phyloP scores from a whole-genome alignment of 768 basidiomycete species.

The Boletales sp. region DNA sequence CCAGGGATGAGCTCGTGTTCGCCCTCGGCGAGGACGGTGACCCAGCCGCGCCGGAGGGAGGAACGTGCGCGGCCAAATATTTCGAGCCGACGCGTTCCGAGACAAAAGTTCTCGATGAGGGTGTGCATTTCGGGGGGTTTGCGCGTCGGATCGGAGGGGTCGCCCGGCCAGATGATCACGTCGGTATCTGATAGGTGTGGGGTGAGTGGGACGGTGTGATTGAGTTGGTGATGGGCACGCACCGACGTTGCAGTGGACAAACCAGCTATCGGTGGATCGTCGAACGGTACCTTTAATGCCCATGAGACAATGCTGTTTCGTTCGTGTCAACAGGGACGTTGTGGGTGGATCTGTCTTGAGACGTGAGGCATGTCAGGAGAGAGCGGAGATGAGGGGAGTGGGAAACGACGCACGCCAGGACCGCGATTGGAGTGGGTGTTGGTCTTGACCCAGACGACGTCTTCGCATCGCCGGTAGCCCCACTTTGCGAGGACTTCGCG shows the following conservation, averaged over 20 bases:
- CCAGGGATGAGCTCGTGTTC: constrained; percentile 52
- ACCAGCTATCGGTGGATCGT: constrained; percentile 90
- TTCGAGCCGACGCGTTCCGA: constrained; percentile 88
- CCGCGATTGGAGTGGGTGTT: constrained; percentile 71
- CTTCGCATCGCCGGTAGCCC: constrained; percentile 94
- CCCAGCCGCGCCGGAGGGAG: constrained; percentile 84
- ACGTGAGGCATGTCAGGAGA: neutral
- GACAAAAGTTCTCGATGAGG: constrained; percentile 96
- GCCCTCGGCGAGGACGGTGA: constrained; percentile 71
- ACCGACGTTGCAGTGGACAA: constrained; percentile 98
- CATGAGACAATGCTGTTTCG: constrained; percentile 96
- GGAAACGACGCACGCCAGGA: constrained; percentile 56
- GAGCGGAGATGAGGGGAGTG: neutral
- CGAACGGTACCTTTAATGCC: constrained; percentile 97
- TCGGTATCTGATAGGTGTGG: constrained; percentile 73
- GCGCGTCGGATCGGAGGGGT: constrained; percentile 72
- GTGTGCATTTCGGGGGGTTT: constrained; percentile 97
- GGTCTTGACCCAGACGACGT: constrained; percentile 98
- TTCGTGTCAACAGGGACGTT: constrained; percentile 79
- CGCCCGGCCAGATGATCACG: constrained; percentile 95
- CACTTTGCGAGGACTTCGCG: constrained; percentile 88
- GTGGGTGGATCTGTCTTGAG: constrained; percentile 79
- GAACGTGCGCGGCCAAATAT: constrained; percentile 73
- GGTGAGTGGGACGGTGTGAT: too few relatives aligned
- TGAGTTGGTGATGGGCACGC: constrained; percentile 25